Evolutionary conservation across 2,329 filamentous ascomycete species (phyloP).

Genomic region (Dendryphion nanum): DNA sequence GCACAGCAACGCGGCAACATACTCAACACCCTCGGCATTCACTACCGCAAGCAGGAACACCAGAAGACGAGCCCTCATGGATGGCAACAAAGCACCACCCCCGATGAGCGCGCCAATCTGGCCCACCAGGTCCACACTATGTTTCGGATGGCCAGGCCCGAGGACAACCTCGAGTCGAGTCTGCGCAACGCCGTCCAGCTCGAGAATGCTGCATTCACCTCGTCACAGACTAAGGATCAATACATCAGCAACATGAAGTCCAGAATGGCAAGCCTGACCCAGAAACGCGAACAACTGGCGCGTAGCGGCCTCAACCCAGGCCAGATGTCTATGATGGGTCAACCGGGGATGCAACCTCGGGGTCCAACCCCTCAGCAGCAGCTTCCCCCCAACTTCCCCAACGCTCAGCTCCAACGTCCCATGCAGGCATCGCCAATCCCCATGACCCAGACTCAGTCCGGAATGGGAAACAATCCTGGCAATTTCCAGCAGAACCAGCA

Average conservation of each 20-base stretch:
- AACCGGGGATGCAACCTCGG: constrained; percentile 32
- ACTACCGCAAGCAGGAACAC: constrained; percentile 26
- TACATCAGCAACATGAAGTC: constrained; percentile 29
- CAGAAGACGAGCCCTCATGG: constrained; percentile 21
- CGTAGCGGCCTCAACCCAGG: constrained; percentile 23
- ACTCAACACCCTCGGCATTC: constrained; percentile 26
- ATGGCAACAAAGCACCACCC: constrained; percentile 31
- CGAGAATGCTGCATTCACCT: constrained; percentile 28
- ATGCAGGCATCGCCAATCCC: constrained; percentile 53
- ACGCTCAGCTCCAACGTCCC: constrained; percentile 49
- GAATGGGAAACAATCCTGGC: constrained; percentile 32
- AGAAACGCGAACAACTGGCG: constrained; percentile 19
- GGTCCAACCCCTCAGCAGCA: constrained; percentile 43
- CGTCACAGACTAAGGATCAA: constrained; percentile 28
- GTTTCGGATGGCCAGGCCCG: constrained; percentile 32
- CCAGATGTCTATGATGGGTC: constrained; percentile 38
- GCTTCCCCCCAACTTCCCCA: constrained; percentile 44
- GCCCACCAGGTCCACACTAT: constrained; percentile 34
- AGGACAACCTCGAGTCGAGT: constrained; percentile 25
- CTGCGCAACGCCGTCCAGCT: constrained; percentile 25
- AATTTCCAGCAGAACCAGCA: constrained; percentile 26
- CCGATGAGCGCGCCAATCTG: constrained; percentile 32
- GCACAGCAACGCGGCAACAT: too few species aligned
- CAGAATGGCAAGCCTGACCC: constrained; percentile 29
- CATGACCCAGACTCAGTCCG: constrained; percentile 30